Conservation (phyloP, 176 grass and related monocot genomes). For the Alopecurus myosuroides region DNA sequence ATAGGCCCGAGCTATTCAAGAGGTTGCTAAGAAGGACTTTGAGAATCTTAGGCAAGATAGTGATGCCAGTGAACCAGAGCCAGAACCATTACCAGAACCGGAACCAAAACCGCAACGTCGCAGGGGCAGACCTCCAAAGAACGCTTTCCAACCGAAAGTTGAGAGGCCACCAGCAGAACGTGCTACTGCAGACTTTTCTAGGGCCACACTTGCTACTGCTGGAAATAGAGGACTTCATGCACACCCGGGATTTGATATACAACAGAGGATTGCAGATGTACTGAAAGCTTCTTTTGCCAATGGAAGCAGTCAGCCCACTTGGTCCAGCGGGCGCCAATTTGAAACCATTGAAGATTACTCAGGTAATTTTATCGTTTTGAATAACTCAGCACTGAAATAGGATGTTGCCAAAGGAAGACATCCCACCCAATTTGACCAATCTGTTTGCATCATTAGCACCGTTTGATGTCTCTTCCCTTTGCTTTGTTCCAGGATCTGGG, state of each 20-base stretch:
- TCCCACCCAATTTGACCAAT: neutral
- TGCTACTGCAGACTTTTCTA: slow-evolving; percentile 43
- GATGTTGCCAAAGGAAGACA: neutral
- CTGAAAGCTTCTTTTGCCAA: slow-evolving; percentile 52
- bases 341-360: slow-evolving; percentile 65
- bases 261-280: slow-evolving; percentile 40
- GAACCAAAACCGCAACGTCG: slow-evolving; percentile 67
- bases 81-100: slow-evolving; percentile 38
- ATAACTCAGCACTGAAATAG: neutral
- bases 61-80: slow-evolving; percentile 76
- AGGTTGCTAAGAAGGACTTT: slow-evolving; percentile 97
- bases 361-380: slow-evolving; percentile 40
- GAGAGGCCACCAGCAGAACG: slow-evolving; percentile 56
- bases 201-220: slow-evolving; percentile 39
- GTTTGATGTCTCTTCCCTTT: neutral
- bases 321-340: slow-evolving; percentile 34
- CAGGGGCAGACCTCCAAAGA: slow-evolving; percentile 81
- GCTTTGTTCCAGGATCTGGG: slow-evolving; percentile 41
- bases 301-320: slow-evolving; percentile 48
- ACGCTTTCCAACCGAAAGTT: slow-evolving; percentile 48
- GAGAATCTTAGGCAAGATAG: slow-evolving; percentile 93
- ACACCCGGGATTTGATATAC: slow-evolving; percentile 42
- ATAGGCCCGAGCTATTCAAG: slow-evolving; percentile 89
- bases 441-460: neutral
- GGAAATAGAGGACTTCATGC: slow-evolving; percentile 40